Base-by-base conservation (phyloP, 768 basidiomycete genomes). In the Pulveroboletus sp. region DNA sequence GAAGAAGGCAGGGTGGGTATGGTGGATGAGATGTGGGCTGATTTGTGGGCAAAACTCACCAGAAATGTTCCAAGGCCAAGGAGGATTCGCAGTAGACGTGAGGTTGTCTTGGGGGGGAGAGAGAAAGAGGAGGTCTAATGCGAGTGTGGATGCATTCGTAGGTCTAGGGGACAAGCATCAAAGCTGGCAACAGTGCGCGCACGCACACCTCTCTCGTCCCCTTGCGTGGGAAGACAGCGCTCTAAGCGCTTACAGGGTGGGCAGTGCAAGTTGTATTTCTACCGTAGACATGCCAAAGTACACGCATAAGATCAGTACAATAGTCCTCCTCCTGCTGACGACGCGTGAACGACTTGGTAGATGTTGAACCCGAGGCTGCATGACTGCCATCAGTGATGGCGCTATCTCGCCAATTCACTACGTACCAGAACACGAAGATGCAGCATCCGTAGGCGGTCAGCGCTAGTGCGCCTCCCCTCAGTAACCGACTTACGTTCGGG, bases 361-460 rank as follows among this genome's bases (percentile, higher is more conserved):
- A 92, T 80, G 63, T 92, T 91, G 67, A 82, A 93, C 50, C 80
- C 79, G 57, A 93, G 71, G 64, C 91, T 93, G 64, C 27, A 26
- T 3, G 14, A 7, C 18, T 11, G 1, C 37, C 60, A 54, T 59
- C 40, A 55, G 54, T 39, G 7, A n/a, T 2, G 32, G 28, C 33
- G 4, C 17, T 24, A 11, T 27, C 21, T 32, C n/a, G 26, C 24
- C 6, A 10, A 28, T 8, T 6, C 15, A 24, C n/a, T 26, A 71
- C 91, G 59, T 62, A 93, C 93, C 93, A 96, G 69, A 95, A 91
- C 21, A 88, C 75, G 69, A 93, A 90, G 33, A 97, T 80, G 61
- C 75, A 77, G 28, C 73, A 67, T 13, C 94, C 94, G 64, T 96
- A 97, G 10, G 80, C 65, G 17, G 80, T 76, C 51, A 97, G 68